A percentile compares a stretch with the other conserved stretches of the same genome.
phyloP scores from a whole-genome alignment of 306 rosid species.

The Calophaca sinica region DNA sequence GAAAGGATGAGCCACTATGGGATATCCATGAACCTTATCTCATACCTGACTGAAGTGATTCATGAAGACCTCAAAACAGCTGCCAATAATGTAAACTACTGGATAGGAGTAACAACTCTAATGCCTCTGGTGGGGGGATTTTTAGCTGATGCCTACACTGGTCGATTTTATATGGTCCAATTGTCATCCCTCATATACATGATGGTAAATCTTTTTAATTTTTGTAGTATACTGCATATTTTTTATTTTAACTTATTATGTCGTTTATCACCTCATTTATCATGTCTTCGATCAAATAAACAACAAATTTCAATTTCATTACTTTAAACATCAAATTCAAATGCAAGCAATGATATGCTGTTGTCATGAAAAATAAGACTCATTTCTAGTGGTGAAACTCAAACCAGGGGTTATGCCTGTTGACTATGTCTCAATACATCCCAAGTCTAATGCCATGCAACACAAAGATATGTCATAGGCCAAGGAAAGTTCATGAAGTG shows the following conservation, averaged over 20 bases:
- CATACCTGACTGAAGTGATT: conserved; percentile 58
- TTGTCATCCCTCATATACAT: conserved; percentile 55
- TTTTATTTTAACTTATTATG: background rate
- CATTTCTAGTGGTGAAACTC: background rate
- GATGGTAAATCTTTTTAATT: conserved; percentile 44
- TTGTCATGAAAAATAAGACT: background rate
- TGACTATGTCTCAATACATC: conserved; percentile 55
- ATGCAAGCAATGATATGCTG: background rate
- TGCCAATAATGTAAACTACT: conserved; percentile 60
- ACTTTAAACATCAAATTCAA: too few relatives aligned
- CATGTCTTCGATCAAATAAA: background rate
- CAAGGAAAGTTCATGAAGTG: conserved; percentile 61
- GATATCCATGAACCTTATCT: conserved; percentile 52
- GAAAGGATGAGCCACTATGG: conserved; percentile 60
- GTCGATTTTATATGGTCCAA: conserved; percentile 52
- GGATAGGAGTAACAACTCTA: conserved; percentile 59
- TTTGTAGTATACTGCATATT: background rate
- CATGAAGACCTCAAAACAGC: conserved; percentile 66
- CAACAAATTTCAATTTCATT: too few relatives aligned
- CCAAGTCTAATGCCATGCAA: conserved; percentile 55
- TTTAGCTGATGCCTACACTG: conserved; percentile 63
- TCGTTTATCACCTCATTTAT: background rate
- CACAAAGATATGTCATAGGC: conserved; percentile 20
- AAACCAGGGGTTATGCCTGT: conserved; percentile 50
- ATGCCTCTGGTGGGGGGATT: conserved; percentile 62